Evolutionary conservation across 2,329 filamentous ascomycete species (phyloP).

Genomic region (Aspergillus luchuensis): DNA sequence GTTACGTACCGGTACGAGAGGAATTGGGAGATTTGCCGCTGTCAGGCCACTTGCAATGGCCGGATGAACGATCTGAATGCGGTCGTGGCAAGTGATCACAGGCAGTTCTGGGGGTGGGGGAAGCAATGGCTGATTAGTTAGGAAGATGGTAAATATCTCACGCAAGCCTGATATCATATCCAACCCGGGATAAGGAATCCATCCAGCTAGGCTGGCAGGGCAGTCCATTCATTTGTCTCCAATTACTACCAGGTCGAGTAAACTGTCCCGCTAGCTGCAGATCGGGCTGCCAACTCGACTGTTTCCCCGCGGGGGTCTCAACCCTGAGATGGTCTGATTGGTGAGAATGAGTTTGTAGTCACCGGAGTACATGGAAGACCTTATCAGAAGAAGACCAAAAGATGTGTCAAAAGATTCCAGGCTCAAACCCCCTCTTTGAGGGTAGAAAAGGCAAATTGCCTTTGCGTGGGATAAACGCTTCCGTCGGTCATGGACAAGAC

Average conservation of each 20-base stretch:
- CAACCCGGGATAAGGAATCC: background rate
- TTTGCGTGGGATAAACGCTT: constrained; percentile 5
- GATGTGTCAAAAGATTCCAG: background rate
- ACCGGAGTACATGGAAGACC: background rate
- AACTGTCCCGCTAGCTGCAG: constrained; percentile 21
- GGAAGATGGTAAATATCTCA: background rate
- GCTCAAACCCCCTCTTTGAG: background rate
- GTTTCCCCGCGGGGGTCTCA: constrained; percentile 10
- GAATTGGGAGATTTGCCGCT: background rate
- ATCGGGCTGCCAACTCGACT: constrained; percentile 16
- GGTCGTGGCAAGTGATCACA: background rate
- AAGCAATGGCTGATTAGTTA: background rate
- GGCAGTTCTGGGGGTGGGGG: background rate
- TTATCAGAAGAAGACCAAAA: background rate
- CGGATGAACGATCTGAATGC: constrained; percentile 6
- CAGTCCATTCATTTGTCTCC: constrained; percentile 3
- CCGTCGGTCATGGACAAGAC: background rate
- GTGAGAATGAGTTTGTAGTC: background rate
- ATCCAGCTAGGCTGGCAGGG: background rate
- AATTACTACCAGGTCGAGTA: constrained; percentile 13
- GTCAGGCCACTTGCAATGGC: constrained; percentile 16
- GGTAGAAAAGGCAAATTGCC: background rate
- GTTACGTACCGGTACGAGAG: constrained; percentile 13
- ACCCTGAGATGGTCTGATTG: background rate
- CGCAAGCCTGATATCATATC: constrained; percentile 1